phyloP scores from a whole-genome alignment of 1,284 basidiomycete species.

The Tilletia setariae region DNA sequence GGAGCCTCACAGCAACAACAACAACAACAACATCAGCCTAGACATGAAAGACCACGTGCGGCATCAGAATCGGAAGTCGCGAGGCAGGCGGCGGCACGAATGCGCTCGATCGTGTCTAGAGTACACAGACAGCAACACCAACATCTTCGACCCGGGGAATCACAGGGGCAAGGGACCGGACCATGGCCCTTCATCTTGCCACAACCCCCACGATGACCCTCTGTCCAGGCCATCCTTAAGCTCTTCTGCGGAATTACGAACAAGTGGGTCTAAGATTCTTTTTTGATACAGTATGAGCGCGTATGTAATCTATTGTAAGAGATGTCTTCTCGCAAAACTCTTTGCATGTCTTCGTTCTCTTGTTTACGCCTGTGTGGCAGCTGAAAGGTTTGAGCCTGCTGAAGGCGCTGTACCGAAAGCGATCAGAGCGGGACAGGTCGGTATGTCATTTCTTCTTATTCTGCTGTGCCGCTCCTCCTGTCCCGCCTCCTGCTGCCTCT shows the following conservation, averaged over 20 bases:
- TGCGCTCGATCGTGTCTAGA: not conserved
- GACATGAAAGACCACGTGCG: not conserved
- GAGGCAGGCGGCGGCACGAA: not conserved
- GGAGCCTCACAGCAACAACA: too few species aligned
- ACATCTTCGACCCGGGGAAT: not conserved
- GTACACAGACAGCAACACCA: not conserved
- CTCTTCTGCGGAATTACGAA: too few species aligned
- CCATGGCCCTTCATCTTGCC: slow-evolving; percentile 8
- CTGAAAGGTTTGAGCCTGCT: not conserved
- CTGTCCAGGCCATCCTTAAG: too few species aligned
- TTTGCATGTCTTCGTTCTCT: too few species aligned
- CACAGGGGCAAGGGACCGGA: slow-evolving; percentile 3
- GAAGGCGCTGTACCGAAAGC: too few species aligned
- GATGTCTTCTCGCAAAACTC: too few species aligned
- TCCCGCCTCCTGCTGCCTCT: not conserved
- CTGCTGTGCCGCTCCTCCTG: not conserved
- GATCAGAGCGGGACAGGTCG: too few species aligned
- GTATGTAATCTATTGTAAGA: too few species aligned
- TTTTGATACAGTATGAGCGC: too few species aligned
- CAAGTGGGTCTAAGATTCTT: too few species aligned
- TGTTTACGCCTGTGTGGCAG: not conserved
- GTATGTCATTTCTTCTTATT: not conserved
- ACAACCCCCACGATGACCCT: slow-evolving; percentile 3
- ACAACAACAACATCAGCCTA: not conserved
- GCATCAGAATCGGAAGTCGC: not conserved